Evolutionary conservation across 2,329 filamentous ascomycete species (phyloP).

Genomic region (Colletotrichum cuscutae): DNA sequence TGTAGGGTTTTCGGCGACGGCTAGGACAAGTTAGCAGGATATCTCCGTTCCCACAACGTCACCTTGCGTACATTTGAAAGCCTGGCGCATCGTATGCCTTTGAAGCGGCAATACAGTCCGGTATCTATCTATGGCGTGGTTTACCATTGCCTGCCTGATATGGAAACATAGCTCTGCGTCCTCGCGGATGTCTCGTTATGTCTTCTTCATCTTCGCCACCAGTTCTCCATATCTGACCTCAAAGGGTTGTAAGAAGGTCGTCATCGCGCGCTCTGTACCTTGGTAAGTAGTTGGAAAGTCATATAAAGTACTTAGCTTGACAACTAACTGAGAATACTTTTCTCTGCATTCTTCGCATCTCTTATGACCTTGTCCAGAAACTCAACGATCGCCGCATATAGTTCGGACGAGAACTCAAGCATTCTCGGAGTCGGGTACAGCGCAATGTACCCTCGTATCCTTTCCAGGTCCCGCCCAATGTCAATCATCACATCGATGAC

Average conservation of each 20-base stretch:
- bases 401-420: conserved; percentile 39
- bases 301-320: too few relatives aligned
- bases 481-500: conserved; percentile 41
- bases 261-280: conserved; percentile 6
- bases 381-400: conserved; percentile 41
- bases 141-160: conserved; percentile 30
- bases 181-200: conserved; percentile 31
- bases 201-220: conserved; percentile 32
- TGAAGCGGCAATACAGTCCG: conserved; percentile 32
- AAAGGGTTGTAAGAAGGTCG: conserved; percentile 32
- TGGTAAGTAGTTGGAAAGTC: background rate
- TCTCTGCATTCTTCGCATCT: conserved; percentile 37
- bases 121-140: conserved; percentile 34
- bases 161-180: conserved; percentile 35
- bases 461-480: conserved; percentile 39
- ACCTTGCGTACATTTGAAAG: conserved; percentile 8
- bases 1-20: conserved; percentile 24
- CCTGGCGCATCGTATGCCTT: conserved; percentile 21
- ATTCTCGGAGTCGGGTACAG: conserved; percentile 40
- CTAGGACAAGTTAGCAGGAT: background rate
- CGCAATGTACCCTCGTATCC: conserved; percentile 37
- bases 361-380: conserved; percentile 39
- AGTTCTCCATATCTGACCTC: conserved; percentile 36
- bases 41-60: background rate
- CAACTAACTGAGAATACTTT: conserved; percentile 16